phyloP scores from a whole-genome alignment of 352 stramenopile species.

The Aphanomyces invadans region DNA sequence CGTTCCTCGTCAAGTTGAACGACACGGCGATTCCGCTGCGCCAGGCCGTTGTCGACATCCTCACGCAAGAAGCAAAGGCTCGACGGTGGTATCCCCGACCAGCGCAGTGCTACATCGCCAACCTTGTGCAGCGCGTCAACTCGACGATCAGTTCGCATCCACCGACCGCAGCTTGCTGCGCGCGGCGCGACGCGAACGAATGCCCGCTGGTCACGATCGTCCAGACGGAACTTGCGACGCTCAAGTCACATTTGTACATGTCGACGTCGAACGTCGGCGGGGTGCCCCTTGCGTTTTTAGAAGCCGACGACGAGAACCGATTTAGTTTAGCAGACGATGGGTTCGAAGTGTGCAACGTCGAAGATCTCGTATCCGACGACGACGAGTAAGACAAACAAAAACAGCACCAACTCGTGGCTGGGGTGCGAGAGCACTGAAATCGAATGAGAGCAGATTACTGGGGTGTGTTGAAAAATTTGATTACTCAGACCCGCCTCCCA shows the following conservation, averaged over 20 bases:
- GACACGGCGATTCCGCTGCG: conserved; percentile 32
- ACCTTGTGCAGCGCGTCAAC: conserved; percentile 52
- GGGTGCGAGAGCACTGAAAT: no score
- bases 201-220: conserved; percentile 49
- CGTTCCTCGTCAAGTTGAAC: conserved; percentile 30
- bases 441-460: no score
- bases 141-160: conserved; percentile 35
- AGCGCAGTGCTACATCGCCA: conserved; percentile 55
- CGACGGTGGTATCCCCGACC: conserved; percentile 66
- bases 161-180: conserved; percentile 38
- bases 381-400: conserved; percentile 18
- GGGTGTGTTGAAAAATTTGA: no score
- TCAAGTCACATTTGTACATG: conserved; percentile 53
- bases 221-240: conserved; percentile 37
- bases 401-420: no score
- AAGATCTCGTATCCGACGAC: conserved; percentile 6
- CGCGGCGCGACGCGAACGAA: conserved; percentile 19
- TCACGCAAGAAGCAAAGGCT: conserved; percentile 58
- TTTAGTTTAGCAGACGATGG: conserved; percentile 75
- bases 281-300: conserved; percentile 55
- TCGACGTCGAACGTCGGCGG: conserved; percentile 71
- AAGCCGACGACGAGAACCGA: conserved; percentile 58
- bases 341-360: conserved; percentile 60
- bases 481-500: conserved; percentile 39
- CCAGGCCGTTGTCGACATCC: conserved; percentile 43